A percentile compares a stretch with the other conserved stretches of the same genome.
These are phyloP conservation scores for Trichoderma endophyticum DNA, from an alignment of 2,329 filamentous ascomycete genomes.

Conservation along the genomic window DNA sequence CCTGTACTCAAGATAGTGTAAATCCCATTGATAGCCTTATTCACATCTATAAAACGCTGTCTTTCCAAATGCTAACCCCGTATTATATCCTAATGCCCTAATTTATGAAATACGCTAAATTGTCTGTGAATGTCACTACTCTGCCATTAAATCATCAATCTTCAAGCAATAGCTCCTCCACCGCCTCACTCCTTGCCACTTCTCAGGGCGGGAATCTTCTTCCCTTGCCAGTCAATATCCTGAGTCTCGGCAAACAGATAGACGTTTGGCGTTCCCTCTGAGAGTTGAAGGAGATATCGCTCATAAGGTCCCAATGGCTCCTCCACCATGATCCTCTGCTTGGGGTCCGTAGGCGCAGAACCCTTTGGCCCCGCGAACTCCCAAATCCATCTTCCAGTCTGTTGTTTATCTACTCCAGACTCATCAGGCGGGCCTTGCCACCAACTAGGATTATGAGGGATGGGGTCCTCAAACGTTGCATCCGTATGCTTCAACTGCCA, in stretches of 20 bases:
- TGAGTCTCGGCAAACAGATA: slow-evolving; percentile 37
- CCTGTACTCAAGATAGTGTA: background rate
- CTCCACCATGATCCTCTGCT: slow-evolving; percentile 46
- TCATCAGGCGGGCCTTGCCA: slow-evolving; percentile 28
- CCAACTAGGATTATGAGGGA: slow-evolving; percentile 34
- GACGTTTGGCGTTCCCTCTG: slow-evolving; percentile 43
- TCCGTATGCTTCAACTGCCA: slow-evolving; percentile 43
- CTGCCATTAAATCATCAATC: background rate
- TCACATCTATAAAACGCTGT: background rate
- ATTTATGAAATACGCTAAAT: background rate
- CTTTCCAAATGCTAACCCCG: background rate
- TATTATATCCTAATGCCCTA: background rate
- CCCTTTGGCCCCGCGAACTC: slow-evolving; percentile 47
- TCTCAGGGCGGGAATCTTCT: background rate
- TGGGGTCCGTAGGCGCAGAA: slow-evolving; percentile 40
- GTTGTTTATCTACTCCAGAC: slow-evolving; percentile 23
- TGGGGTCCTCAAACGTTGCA: slow-evolving; percentile 34
- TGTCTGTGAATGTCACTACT: too few species aligned
- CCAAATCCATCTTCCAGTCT: slow-evolving; percentile 50
- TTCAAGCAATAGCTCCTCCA: background rate
- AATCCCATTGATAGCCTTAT: background rate
- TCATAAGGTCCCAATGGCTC: slow-evolving; percentile 54
- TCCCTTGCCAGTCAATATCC: slow-evolving; percentile 15
- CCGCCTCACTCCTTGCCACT: background rate
- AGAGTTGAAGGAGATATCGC: slow-evolving; percentile 44